Evolutionary conservation across 768 basidiomycete genomes (phyloP), one percentile per base, ranked within the genome.

Genomic region (Obba rivulosa): DNA sequence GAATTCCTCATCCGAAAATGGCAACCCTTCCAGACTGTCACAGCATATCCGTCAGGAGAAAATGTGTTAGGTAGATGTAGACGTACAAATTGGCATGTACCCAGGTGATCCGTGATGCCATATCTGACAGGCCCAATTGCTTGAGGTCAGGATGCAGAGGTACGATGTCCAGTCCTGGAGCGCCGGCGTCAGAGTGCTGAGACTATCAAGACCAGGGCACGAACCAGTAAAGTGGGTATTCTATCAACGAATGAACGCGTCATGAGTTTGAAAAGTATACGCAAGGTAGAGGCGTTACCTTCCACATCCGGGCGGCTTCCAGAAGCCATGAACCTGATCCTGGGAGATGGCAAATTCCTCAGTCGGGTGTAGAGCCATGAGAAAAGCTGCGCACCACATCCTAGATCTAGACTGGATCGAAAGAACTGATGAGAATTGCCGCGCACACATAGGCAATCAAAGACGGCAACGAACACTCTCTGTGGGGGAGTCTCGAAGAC

Each of bases 261-360:
- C 14, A 39, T 34, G 22, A 8, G 18, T 25, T 24, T 13, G 45
- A 38, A 46, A 22, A 23, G 2, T 40, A 42, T 36, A 20, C 20
- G 9, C 11, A 17, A 24, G n/a, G 18, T 45, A 16, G 16, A 9
- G 24, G 4, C 41, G 16, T 48, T 13, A 73, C 81, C 70, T 78
- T 78, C 86, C 86, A 89, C 23, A 64, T 62, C 51, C 70, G 69
- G 9, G 85, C 84, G 54, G 78, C 79, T 31, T 82, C 74, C 45
- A 87, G 54, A 39, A 87, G 75, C 87, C 87, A 89, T 16, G 77
- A 75, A 14, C 86, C 87, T n/a, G 82, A 79, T 7, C 85, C 83
- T 83, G 55, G 25, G 23, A 25, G 41, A 1, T 43, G 25, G 58
- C 35, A 50, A 35, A 24, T 36, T 35, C 2, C 25, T 21, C 36